Percentiles rank a stretch among this genome's conserved stretches.
These are phyloP conservation scores for Fusarium floridanum DNA, from an alignment of 2,329 filamentous ascomycete species.

Conservation along the genomic window DNA sequence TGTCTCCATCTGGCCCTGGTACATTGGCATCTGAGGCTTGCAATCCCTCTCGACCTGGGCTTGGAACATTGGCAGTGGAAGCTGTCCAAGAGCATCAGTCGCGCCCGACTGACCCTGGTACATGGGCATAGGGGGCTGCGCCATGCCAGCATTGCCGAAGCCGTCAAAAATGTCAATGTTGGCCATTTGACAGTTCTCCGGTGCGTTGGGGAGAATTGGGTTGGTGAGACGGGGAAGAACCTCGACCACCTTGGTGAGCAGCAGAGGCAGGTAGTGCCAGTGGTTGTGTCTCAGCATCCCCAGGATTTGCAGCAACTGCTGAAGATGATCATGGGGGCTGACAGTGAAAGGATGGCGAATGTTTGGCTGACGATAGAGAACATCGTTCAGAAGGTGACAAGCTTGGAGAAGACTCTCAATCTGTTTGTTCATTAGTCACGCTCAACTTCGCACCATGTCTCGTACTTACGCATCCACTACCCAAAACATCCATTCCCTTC, in stretches of 20 bases:
- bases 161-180: constrained; percentile 75
- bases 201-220: constrained; percentile 70
- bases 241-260: constrained; percentile 82
- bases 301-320: constrained; percentile 75
- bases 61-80: background rate
- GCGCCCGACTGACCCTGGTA: background rate
- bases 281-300: constrained; percentile 80
- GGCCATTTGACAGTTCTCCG: constrained; percentile 66
- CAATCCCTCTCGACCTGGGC: background rate
- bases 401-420: constrained; percentile 87
- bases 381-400: constrained; percentile 78
- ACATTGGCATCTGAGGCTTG: background rate
- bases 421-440: constrained; percentile 52
- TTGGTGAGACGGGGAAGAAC: constrained; percentile 73
- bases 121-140: constrained; percentile 58
- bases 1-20: background rate
- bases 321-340: constrained; percentile 80
- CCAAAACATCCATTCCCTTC: constrained; percentile 80
- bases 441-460: background rate
- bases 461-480: constrained; percentile 75
- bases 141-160: constrained; percentile 73
- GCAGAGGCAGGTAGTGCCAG: constrained; percentile 80
- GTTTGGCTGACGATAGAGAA: constrained; percentile 74
- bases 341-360: constrained; percentile 72
- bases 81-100: background rate